Evolutionary conservation across 495 filamentous ascomycete genomes (phyloP), one percentile per base, ranked within the genome.

Genomic region (Staphylotrichum longicolle): DNA sequence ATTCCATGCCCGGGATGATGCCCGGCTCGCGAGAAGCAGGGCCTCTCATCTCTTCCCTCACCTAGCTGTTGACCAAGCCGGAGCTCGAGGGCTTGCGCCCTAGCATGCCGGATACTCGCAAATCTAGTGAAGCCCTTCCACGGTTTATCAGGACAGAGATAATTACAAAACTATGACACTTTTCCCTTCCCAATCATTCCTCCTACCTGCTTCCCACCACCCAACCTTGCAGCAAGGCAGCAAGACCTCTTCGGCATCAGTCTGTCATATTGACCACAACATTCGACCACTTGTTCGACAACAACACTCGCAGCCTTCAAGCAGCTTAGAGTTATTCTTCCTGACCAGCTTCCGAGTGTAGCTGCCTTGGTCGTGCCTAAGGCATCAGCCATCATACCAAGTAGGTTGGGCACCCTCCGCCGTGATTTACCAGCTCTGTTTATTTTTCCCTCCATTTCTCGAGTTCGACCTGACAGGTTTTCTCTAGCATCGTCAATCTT

Each of bases 271-370:
- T 34, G 6, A 15, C 5, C 14, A 20, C 27, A 56, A 10, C 54
- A n/a, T 3, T 7, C 20, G 34, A 42, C 15, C n/a, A 30, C 6
- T n/a, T 42, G 8, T 32, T 54, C 37, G n/a, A 14, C 15, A 55
- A 40, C 45, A 12, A 30, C 53, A 44, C 20, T 45, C 11, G 27
- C 10, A 45, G 39, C 40, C 33, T 7, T 7, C 11, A 9, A 34
- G 27, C 40, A 45, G 53, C 11, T 45, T 34, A 30, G 34, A 55
- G 44, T 20, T 34, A 46, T 34, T 45, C 41, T 45, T 56, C 54
- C 54, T 56, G 54, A 2, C 14, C 35, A 27, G 20, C n/a, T 9
- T 11, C 39, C 5, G 7, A 20, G 14, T 34, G 7, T 5, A 5
- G 54, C 10, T 32, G 12, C 4, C 41, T 20, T n/a, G 32, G 10